These are phyloP conservation scores for Candida nitratophila DNA, from an alignment of 805 yeast species.

Conservation along the genomic window DNA sequence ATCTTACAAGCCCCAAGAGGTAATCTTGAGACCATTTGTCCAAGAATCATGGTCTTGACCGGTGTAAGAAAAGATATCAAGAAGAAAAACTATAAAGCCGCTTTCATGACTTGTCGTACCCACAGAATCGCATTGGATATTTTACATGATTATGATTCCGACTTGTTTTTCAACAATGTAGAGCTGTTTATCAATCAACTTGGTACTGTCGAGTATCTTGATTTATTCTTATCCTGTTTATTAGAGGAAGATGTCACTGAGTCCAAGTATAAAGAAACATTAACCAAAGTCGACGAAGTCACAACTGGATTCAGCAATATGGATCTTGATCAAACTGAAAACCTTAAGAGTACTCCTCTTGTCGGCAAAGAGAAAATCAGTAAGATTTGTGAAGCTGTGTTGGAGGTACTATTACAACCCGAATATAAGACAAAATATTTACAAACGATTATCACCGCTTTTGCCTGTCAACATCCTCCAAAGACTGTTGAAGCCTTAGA, in stretches of 20 bases:
- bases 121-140: slow-evolving; percentile 91
- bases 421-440: slow-evolving; percentile 50
- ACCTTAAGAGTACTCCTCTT: not conserved
- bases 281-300: slow-evolving; percentile 11
- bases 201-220: slow-evolving; percentile 67
- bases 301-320: slow-evolving; percentile 2
- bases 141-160: slow-evolving; percentile 80
- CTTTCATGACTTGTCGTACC: slow-evolving; percentile 77
- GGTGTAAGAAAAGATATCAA: slow-evolving; percentile 71
- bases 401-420: slow-evolving; percentile 47
- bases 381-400: slow-evolving; percentile 64
- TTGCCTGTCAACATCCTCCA: slow-evolving; percentile 88
- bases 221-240: slow-evolving; percentile 79
- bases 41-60: slow-evolving; percentile 83
- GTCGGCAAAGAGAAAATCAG: slow-evolving; percentile 48
- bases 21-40: slow-evolving; percentile 87
- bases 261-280: slow-evolving; percentile 78
- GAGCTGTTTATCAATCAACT: slow-evolving; percentile 66
- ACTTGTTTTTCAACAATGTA: slow-evolving; percentile 53
- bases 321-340: not conserved
- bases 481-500: slow-evolving; percentile 67
- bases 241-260: slow-evolving; percentile 78
- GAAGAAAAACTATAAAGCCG: slow-evolving; percentile 52
- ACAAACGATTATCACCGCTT: slow-evolving; percentile 82
- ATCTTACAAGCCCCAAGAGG: slow-evolving; percentile 94